Evolutionary conservation across 1,284 basidiomycete genomes (phyloP), one percentile per base, ranked within the genome.

Genomic region (Cryptococcus amylolentus): DNA sequence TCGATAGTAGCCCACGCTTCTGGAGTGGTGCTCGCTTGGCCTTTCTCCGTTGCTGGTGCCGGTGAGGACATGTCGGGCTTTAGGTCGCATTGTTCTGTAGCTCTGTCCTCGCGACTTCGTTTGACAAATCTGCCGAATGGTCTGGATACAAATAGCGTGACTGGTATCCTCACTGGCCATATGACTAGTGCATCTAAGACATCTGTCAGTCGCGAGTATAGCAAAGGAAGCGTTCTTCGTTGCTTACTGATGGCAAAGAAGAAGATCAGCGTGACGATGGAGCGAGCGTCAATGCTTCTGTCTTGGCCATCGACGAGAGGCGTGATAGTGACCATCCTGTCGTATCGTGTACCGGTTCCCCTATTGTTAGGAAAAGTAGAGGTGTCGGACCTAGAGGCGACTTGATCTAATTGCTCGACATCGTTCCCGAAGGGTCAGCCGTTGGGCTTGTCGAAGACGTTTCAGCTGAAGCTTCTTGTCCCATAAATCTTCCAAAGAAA

Each of bases 211-310:
- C 18, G 43, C n/a, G 16, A 45, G 38, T 37, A 26, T 31, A 4
- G 37, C 14, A n/a, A 18, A 52, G 12, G 27, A 26, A 23, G 23
- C 23, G 23, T 13, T 23, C 7, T 2, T 7, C 23, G 5, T 39
- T 26, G 79, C 82, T 74, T 60, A 84, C 88, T 91, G 51, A 88
- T 87, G 45, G 86, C 52, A 61, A 90, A 79, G 77, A 91, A 92
- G 14, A 89, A 69, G 44, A 88, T 79, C 35, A 91, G 76, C 0
- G 86, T 86, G 28, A 85, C 82, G 56, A 89, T 83, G 14, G 85
- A 71, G 46, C 70, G 60, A 42, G 72, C 74, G 55, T 76, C 70
- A 38, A 75, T 73, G 1, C 57, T 48, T 27, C 65, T 51, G 51
- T 65, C 57, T 23, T 52, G 39, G 6, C 58, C 63, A 49, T 62